Conservation (phyloP, 2,329 filamentous ascomycete genomes). For the Diaporthe capsici region DNA sequence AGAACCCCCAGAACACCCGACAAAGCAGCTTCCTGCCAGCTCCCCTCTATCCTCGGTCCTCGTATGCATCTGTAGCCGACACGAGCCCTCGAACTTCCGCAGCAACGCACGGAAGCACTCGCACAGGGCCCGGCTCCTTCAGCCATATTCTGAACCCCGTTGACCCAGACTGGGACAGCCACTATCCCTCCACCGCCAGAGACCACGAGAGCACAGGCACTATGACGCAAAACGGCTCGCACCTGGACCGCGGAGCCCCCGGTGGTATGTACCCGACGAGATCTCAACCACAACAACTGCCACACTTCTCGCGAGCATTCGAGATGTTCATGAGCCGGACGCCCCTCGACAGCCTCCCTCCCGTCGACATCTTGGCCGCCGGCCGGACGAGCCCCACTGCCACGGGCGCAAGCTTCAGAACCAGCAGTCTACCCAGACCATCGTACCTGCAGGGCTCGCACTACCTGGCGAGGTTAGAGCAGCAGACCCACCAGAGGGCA, state of each 20-base stretch:
- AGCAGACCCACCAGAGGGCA: constrained; percentile 75
- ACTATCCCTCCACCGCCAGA: background rate
- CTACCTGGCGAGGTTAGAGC: constrained; percentile 82
- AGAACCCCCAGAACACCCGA: constrained; percentile 31
- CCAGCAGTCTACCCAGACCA: constrained; percentile 79
- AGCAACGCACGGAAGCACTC: constrained; percentile 52
- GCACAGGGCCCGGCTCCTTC: constrained; percentile 53
- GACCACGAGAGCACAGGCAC: constrained; percentile 44
- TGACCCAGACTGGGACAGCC: constrained; percentile 50
- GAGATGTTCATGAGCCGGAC: constrained; percentile 59
- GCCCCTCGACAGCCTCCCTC: constrained; percentile 44
- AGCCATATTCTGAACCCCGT: constrained; percentile 69
- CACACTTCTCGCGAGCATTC: constrained; percentile 67
- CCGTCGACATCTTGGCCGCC: constrained; percentile 43
- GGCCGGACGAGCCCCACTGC: constrained; percentile 42
- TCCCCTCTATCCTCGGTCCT: constrained; percentile 51
- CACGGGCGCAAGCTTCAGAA: constrained; percentile 42
- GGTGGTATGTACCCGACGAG: constrained; percentile 47
- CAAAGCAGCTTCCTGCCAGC: constrained; percentile 29
- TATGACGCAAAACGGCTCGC: constrained; percentile 49
- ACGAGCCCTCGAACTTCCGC: constrained; percentile 54
- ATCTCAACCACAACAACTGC: constrained; percentile 53
- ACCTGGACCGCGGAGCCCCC: constrained; percentile 45
- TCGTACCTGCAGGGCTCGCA: constrained; percentile 85
- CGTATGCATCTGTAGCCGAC: constrained; percentile 59